These are phyloP conservation scores for Calonectria pauciramosa DNA, from an alignment of 2,329 filamentous ascomycete genomes.

Conservation along the genomic window DNA sequence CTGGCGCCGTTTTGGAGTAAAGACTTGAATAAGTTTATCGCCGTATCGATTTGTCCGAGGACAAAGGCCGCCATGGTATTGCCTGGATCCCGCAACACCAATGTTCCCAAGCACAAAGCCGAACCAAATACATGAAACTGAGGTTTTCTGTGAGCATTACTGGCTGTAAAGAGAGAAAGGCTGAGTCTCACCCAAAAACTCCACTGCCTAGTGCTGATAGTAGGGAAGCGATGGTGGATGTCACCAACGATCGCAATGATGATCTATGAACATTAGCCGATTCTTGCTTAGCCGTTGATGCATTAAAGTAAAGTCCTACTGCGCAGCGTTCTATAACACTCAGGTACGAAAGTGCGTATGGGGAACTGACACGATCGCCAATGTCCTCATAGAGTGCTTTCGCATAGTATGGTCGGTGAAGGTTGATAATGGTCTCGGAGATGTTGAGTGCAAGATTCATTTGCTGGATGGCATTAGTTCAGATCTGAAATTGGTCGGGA, in stretches of 20 bases:
- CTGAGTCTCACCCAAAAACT: not conserved
- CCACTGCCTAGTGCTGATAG: not conserved
- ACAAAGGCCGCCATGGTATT: not conserved
- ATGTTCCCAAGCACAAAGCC: not conserved
- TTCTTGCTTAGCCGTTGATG: fast-evolving
- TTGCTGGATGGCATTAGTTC: not conserved
- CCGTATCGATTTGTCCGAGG: not conserved
- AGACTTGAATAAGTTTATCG: not conserved
- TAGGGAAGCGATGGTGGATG: not conserved
- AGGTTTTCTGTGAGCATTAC: no score
- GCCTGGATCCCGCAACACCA: not conserved
- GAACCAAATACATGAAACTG: not conserved
- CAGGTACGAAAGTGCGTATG: not conserved
- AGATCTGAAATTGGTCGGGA: not conserved
- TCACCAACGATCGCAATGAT: not conserved
- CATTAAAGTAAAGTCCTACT: not conserved
- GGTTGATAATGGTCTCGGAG: not conserved
- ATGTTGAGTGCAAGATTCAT: not conserved
- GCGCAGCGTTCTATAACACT: not conserved
- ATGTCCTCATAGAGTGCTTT: not conserved
- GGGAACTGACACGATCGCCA: not conserved
- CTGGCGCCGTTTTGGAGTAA: not conserved
- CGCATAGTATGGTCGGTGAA: not conserved
- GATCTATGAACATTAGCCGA: not conserved
- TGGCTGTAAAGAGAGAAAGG: no score